Base-by-base conservation (phyloP, 805 yeast species). In the Wickerhamomyces alni region DNA sequence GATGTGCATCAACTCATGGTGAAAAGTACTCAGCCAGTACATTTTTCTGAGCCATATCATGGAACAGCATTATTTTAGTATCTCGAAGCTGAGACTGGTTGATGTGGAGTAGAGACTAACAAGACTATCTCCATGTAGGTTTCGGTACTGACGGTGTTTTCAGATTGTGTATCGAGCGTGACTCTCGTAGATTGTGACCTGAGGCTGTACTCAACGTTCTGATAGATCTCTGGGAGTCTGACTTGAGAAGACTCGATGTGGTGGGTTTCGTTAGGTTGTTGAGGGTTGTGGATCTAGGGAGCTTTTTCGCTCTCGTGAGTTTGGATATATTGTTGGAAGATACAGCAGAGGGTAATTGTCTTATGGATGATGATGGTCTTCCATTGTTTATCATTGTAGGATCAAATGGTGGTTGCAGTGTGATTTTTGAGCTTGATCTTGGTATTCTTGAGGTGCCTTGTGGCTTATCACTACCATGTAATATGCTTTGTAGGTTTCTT, bases 361-460 rank as follows among this genome's bases (percentile, higher is more conserved):
- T 21, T 21, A 9, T 21, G 9, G 24, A 9, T 21, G n/a, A n/a
- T n/a, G n/a, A n/a, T n/a, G n/a, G n/a, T 21, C 24, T 21, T 6
- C 9, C 24, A 21, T 6, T 7, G 9, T 21, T 21, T 9, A 9
- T 21, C 9, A 6, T 21, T 21, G 24, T 9, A 7, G 24, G 24
- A 7, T 26, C 13, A 26, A 13, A 26, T 26, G 12, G 6, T 15
- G 29, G 41, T 25, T 27, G 28, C 8, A 30, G 17, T 8, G 42
- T 35, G 4, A 43, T 37, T 21, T 33, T n/a, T 17, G 48, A 41
- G 2, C 45, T 35, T 3, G 51, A 45, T 36, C 37, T 37, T 19
- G 47, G 41, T 15, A 41, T 40, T 24, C 28, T 33, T 3, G 45
- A 33, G 9, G 17, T 21, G 9, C 17, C 29, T 16, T 32, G 8